These are phyloP conservation scores for Chaetomiaceae sp. DNA, from an alignment of 2,329 filamentous ascomycete genomes.

Conservation along the genomic window DNA sequence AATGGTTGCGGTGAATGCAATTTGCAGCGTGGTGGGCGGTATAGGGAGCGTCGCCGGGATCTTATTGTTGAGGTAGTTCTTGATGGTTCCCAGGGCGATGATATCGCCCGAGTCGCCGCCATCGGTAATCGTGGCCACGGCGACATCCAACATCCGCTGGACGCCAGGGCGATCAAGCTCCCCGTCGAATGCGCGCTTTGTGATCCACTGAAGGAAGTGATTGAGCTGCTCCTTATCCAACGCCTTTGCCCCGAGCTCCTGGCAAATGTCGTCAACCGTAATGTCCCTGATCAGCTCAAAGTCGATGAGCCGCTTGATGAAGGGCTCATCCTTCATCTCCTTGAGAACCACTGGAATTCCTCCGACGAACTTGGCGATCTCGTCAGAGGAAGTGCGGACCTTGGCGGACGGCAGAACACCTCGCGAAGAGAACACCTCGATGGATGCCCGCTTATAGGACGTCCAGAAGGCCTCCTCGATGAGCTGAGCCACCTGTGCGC, in stretches of 20 bases:
- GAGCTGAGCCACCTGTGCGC: constrained; percentile 72
- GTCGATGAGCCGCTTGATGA: constrained; percentile 75
- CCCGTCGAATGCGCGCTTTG: constrained; percentile 63
- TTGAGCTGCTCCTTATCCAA: constrained; percentile 72
- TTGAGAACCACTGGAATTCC: constrained; percentile 83
- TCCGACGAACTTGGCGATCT: constrained; percentile 69
- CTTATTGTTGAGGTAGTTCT: constrained; percentile 67
- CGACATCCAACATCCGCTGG: constrained; percentile 69
- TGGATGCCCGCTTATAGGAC: constrained; percentile 73
- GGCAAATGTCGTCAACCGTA: constrained; percentile 78
- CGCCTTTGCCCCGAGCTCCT: constrained; percentile 77
- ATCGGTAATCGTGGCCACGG: constrained; percentile 65
- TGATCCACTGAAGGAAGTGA: constrained; percentile 81
- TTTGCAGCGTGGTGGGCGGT: constrained; percentile 77
- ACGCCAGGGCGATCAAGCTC: constrained; percentile 68
- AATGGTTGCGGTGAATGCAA: constrained; percentile 73
- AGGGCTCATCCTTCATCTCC: constrained; percentile 66
- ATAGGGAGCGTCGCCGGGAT: constrained; percentile 79
- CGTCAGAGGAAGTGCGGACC: constrained; percentile 70
- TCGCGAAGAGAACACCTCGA: constrained; percentile 83
- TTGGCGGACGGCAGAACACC: constrained; percentile 81
- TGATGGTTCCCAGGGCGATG: constrained; percentile 71
- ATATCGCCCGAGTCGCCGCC: constrained; percentile 61
- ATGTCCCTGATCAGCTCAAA: constrained; percentile 85
- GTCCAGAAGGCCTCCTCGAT: constrained; percentile 97